A percentile compares a stretch with the other conserved stretches of the same genome.
These are phyloP conservation scores for Cryptococcus deneoformans DNA, from an alignment of 1,284 basidiomycete species.

Conservation along the genomic window DNA sequence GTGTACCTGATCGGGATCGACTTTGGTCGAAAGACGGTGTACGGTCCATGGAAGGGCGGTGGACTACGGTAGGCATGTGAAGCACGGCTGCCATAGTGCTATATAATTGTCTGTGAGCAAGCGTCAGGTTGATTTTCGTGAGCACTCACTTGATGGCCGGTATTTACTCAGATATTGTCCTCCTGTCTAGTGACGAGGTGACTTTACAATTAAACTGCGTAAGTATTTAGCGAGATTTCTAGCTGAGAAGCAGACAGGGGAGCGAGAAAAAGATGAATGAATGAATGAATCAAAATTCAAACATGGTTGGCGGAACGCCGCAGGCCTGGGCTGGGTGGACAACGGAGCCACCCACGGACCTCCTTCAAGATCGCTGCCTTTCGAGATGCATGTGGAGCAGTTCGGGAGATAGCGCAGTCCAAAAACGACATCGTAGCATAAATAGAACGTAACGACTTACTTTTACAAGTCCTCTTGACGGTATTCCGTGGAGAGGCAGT, in stretches of 20 bases:
- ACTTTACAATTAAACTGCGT: neutral
- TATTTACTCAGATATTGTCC: neutral
- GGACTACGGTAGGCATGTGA: constrained; percentile 31
- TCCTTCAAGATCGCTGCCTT: neutral
- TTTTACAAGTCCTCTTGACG: too few relatives aligned
- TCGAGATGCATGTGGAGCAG: neutral
- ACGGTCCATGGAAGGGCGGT: constrained; percentile 45
- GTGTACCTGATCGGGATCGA: constrained; percentile 27
- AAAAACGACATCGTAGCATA: too few relatives aligned
- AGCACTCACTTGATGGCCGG: neutral
- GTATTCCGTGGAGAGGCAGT: too few relatives aligned
- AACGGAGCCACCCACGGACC: neutral
- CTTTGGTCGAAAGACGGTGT: constrained; percentile 40
- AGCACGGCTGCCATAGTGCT: constrained; percentile 42
- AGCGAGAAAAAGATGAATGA: neutral
- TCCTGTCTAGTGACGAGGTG: neutral
- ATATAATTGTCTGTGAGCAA: neutral
- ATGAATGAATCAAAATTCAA: neutral
- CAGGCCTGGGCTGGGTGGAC: neutral
- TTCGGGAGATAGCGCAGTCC: too few relatives aligned
- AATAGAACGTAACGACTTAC: too few relatives aligned
- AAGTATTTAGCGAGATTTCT: too few relatives aligned
- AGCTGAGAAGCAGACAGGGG: neutral
- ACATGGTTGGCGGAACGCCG: neutral
- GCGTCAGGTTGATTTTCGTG: neutral